phyloP scores from a whole-genome alignment of 805 yeast species.

The Starmerella stellata region DNA sequence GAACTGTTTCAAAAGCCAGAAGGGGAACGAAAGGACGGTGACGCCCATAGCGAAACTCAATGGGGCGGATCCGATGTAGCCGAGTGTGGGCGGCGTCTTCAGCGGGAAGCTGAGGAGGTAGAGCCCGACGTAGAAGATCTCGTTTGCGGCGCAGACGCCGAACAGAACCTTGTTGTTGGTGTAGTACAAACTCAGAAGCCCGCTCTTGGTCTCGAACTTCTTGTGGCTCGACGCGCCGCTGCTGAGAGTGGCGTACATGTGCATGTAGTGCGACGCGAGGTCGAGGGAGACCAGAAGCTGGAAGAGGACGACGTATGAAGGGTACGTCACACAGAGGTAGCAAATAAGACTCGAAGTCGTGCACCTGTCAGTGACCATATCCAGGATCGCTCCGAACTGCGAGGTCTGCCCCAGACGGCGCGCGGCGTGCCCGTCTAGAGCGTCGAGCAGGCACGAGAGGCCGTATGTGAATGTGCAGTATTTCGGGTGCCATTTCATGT shows the following conservation, averaged over 20 bases:
- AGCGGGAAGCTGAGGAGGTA: conserved; percentile 55
- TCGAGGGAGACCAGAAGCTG: conserved; percentile 65
- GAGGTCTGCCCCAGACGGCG: conserved; percentile 77
- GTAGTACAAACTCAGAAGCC: conserved; percentile 68
- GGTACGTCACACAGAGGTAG: conserved; percentile 64
- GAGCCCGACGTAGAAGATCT: conserved; percentile 74
- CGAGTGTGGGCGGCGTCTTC: conserved; percentile 27
- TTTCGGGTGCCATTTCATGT: conserved; percentile 73
- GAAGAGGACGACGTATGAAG: conserved; percentile 48
- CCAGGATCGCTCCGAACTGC: conserved; percentile 86
- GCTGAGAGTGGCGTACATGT: conserved; percentile 85
- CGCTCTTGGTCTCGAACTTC: conserved; percentile 51
- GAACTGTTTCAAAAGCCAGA: conserved; percentile 78
- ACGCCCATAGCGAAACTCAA: conserved; percentile 44
- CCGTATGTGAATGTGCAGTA: conserved; percentile 63
- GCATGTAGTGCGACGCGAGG: conserved; percentile 90
- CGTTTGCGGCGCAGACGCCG: conserved; percentile 82
- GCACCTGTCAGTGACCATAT: conserved; percentile 97
- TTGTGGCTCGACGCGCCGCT: conserved; percentile 73
- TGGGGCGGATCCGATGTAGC: conserved; percentile 20
- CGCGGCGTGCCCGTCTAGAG: conserved; percentile 92
- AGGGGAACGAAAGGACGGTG: conserved; percentile 50
- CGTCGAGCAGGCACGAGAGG: conserved; percentile 80
- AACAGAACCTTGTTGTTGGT: conserved; percentile 70
- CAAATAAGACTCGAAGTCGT: conserved; percentile 89